A percentile compares a stretch with the other conserved stretches of the same genome.
These are phyloP conservation scores for Comarum palustre DNA, from an alignment of 306 rosid species.

Conservation along the genomic window DNA sequence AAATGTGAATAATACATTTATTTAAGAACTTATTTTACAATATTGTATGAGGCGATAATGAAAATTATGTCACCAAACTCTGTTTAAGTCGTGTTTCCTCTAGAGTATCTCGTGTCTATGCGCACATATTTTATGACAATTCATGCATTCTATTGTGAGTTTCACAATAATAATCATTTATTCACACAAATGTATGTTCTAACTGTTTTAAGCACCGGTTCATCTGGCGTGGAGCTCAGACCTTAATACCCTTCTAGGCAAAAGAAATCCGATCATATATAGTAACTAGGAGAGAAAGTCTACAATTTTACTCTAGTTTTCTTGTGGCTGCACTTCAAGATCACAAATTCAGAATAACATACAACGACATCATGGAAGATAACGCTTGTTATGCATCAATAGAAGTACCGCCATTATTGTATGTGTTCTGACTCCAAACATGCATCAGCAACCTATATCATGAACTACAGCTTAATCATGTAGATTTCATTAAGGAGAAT, in stretches of 20 bases:
- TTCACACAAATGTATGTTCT: neutral
- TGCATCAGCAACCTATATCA: neutral
- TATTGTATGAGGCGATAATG: neutral
- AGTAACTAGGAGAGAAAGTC: neutral
- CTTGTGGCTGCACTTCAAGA: neutral
- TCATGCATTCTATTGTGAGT: too few relatives aligned
- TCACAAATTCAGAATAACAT: neutral
- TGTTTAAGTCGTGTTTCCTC: too few relatives aligned
- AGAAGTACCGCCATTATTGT: neutral
- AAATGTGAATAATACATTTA: too few relatives aligned
- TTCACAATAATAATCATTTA: too few relatives aligned
- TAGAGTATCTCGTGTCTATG: too few relatives aligned
- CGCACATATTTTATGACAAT: too few relatives aligned
- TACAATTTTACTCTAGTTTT: neutral
- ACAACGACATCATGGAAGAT: constrained; percentile 24
- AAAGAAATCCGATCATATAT: neutral
- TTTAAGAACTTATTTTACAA: neutral
- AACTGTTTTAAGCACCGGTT: neutral
- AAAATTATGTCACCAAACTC: too few relatives aligned
- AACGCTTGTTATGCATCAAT: constrained; percentile 9
- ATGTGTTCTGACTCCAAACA: neutral
- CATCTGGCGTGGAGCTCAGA: neutral
- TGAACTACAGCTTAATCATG: neutral
- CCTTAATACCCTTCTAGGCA: neutral
- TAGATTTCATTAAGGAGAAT: neutral